phyloP scores from a whole-genome alignment of 257 asterid genomes.

The Cynanchum wilfordii region DNA sequence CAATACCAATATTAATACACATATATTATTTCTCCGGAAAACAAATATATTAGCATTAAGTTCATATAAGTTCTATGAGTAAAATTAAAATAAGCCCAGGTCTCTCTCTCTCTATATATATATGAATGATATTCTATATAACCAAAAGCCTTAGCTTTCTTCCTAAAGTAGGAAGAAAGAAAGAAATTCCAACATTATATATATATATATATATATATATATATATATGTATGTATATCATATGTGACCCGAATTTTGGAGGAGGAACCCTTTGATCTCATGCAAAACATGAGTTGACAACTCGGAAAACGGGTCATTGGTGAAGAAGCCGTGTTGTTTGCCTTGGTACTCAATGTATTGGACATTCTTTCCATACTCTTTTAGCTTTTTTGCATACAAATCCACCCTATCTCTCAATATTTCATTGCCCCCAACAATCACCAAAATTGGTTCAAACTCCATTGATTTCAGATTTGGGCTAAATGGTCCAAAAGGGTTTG shows the following conservation, averaged over 20 bases:
- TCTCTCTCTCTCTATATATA: no score
- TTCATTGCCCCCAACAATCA: constrained; percentile 53
- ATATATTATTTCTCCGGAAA: no score
- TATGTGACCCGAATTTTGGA: neutral
- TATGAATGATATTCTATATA: no score
- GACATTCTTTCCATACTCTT: constrained; percentile 38
- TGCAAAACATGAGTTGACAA: constrained; percentile 32
- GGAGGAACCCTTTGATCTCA: neutral
- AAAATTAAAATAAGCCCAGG: no score
- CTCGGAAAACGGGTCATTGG: constrained; percentile 45
- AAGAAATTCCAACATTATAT: no score
- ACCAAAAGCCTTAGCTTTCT: neutral
- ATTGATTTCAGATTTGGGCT: constrained; percentile 41
- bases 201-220: no score
- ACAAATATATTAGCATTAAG: no score
- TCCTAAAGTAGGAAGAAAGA: neutral
- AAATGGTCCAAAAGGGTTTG: constrained; percentile 67
- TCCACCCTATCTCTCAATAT: constrained; percentile 57
- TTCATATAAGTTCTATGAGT: no score
- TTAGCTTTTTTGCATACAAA: constrained; percentile 39
- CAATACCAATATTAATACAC: no score
- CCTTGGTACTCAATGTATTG: constrained; percentile 35
- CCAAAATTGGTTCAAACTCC: constrained; percentile 49
- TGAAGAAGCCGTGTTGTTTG: constrained; percentile 57
- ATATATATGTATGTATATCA: no score